Base-by-base conservation (phyloP, 2,329 filamentous ascomycete species). In the Stagonosporopsis rhizophila region DNA sequence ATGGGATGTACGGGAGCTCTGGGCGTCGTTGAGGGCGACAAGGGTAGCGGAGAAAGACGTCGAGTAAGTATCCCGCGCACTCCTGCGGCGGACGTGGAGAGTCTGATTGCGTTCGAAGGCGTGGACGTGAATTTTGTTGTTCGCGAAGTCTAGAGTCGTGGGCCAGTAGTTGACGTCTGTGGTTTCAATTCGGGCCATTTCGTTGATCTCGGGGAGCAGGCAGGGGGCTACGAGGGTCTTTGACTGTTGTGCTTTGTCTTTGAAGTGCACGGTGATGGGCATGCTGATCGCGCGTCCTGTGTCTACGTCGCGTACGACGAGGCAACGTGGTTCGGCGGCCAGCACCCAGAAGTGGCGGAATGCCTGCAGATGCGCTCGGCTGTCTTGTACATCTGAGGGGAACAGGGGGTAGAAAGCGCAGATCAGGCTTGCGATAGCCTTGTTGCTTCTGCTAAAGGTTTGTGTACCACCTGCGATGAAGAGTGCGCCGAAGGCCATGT, bases 311-410 rank as follows among this genome's bases (percentile, higher is more conserved):
- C 94, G 90, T 17, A 91, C 86, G 0, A 99, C 86, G 0, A 99
- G 84, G 71, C 94, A 98, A 47, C 96, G 86, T 9, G 92, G 87
- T 69, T 99, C 95, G 0, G 91, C 89, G 1, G 95, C 95, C 3
- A 99, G 83, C 11, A 96, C 94, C 95, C 95, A 99, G 70, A 99
- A 90, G 76, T 99, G 94, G 5, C 96, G 87, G 79, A 99, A 95
- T 3, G 96, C 95, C 79, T 99, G 95, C 6, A 99, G 83, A 69
- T 99, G 95, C 11, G 92, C 92, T 62, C 91, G 89, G 71, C 98
- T 98, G 78, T 99, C 95, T 68, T 96, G 89, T 2, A 98, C 91
- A 27, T 87, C 89, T 9, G 86, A 89, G 0, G 95, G 95, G 73
- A 96, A 97, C 19, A 97, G 83, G 0, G 95, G 95, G 70, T 99